phyloP scores from a whole-genome alignment of 805 yeast genomes.

The Ogataea degrootiae region DNA sequence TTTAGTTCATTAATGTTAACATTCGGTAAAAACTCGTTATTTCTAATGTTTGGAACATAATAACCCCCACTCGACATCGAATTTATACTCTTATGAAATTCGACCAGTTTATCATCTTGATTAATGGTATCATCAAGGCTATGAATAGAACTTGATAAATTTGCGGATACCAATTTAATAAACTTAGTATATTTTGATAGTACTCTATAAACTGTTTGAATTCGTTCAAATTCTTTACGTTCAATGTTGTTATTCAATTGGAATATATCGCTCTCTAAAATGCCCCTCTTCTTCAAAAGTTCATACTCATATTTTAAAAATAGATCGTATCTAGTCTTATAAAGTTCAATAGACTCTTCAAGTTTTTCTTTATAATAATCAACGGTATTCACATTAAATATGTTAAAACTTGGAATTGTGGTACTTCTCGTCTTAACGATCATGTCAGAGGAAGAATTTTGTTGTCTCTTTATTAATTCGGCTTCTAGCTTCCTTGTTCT shows the following conservation, averaged over 20 bases:
- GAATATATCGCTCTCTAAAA: conserved; percentile 8
- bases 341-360: not conserved
- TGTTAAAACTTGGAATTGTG: not conserved
- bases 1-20: conserved; percentile 4
- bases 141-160: not conserved
- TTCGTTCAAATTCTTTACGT: conserved; percentile 14
- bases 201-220: conserved; percentile 8
- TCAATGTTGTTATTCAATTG: conserved; percentile 14
- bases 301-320: conserved; percentile 5
- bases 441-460: not conserved
- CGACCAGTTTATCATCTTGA: conserved; percentile 7
- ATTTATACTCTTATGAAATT: conserved; percentile 3
- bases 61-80: conserved; percentile 11
- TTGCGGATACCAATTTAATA: conserved; percentile 1
- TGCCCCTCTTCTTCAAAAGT: conserved; percentile 6
- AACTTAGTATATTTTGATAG: conserved; percentile 1
- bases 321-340: conserved; percentile 4
- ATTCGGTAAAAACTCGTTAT: conserved; percentile 8
- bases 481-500: not conserved
- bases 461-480: not conserved
- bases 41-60: conserved; percentile 8
- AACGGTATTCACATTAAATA: not conserved
- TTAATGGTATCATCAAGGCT: not conserved
- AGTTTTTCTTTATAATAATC: conserved; percentile 1
- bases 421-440: conserved; percentile 2